Conservation (phyloP, 306 rosid genomes). For the Lathyrus sativus region DNA sequence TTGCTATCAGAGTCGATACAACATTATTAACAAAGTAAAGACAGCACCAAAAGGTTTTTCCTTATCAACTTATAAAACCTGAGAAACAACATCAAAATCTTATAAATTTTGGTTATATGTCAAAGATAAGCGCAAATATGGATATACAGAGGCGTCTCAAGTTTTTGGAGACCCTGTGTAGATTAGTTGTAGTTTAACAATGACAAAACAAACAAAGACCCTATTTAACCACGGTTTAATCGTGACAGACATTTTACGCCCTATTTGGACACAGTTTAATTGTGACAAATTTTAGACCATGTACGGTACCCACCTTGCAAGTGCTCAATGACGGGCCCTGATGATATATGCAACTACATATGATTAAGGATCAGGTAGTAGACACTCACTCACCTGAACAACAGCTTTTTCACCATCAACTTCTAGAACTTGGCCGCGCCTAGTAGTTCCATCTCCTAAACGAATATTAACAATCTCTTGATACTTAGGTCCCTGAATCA, state of each 20-base stretch:
- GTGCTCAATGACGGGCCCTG: neutral
- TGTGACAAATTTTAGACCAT: too few species aligned
- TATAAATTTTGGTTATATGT: constrained; percentile 6
- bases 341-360: constrained; percentile 18
- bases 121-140: constrained; percentile 12
- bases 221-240: too few species aligned
- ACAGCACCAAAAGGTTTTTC: constrained; percentile 7
- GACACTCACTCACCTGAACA: constrained; percentile 77
- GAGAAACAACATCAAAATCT: constrained; percentile 2
- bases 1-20: neutral
- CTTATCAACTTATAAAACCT: neutral
- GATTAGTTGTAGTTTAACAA: too few species aligned
- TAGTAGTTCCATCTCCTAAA: constrained; percentile 82
- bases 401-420: constrained; percentile 98
- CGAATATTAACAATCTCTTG: constrained; percentile 99
- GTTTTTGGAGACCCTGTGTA: too few species aligned
- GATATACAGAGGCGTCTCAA: neutral
- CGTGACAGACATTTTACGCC: too few species aligned
- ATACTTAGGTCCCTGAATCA: constrained; percentile 86
- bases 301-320: too few species aligned
- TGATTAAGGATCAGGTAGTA: constrained; percentile 2
- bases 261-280: too few species aligned
- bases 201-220: too few species aligned
- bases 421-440: constrained; percentile 97
- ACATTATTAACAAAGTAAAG: constrained; percentile 12